Conservation (phyloP, 441 rosid genomes). For the Metrosideros polymorpha region DNA sequence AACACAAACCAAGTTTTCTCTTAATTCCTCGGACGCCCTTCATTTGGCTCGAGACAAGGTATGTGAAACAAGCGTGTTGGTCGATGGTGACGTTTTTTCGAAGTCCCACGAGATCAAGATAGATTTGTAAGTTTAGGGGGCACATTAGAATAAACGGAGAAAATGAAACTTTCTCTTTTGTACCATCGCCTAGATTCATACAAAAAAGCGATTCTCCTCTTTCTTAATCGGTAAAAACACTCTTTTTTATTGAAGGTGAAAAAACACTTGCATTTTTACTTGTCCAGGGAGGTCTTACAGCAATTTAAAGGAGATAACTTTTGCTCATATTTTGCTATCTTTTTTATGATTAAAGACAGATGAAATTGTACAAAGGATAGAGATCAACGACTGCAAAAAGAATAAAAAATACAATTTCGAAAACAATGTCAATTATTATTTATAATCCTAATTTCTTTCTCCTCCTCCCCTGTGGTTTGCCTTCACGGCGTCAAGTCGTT, state of each 20-base stretch:
- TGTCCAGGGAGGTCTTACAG: background rate
- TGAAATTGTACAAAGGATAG: background rate
- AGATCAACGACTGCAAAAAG: background rate
- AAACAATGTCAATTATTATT: background rate
- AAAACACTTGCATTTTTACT: background rate
- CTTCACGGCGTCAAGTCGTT: background rate
- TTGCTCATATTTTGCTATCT: background rate
- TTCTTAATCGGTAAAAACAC: too few relatives aligned
- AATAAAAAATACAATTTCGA: background rate
- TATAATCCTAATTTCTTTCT: background rate
- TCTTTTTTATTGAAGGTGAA: too few relatives aligned
- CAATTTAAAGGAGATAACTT: background rate
- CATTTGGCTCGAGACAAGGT: background rate
- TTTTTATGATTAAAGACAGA: background rate
- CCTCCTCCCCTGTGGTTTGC: fast-evolving
- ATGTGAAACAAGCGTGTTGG: background rate
- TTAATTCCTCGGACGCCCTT: background rate
- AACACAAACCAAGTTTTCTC: background rate
- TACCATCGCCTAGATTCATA: background rate
- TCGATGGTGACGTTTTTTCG: too few relatives aligned
- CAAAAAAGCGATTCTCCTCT: background rate
- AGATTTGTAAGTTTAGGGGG: background rate
- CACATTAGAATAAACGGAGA: background rate
- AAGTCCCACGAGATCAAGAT: background rate
- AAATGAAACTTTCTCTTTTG: background rate